Base-by-base conservation (phyloP, 495 filamentous ascomycete species). In the Penicillium pulvis region DNA sequence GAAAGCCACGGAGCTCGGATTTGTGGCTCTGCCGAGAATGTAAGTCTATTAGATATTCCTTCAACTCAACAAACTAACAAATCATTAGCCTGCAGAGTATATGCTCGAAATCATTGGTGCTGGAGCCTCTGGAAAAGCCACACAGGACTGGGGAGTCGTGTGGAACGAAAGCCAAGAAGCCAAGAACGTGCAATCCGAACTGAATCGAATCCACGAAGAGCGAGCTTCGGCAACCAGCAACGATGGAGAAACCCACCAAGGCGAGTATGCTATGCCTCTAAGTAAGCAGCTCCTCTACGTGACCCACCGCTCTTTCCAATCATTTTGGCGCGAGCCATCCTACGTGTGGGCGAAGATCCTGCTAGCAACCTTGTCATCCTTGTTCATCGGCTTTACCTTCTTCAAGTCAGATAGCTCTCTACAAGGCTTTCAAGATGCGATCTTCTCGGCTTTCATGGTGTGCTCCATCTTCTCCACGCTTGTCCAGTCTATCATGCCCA, bases 71-170 rank as follows among this genome's bases (percentile, higher is more conserved):
- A 10, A n/a, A 1, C 36, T 44, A 43, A 44, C 4, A 42, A 30
- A 26, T 23, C 2, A 39, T 17, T 23, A 53, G 51, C 90, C 91
- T 17, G 92, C 92, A 26, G 92, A 96, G 68, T 92, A 87, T 85
- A 94, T 95, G 88, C 75, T 94, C 16, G 90, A 92, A 60, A 86
- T 89, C 47, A 92, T 90, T 51, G 90, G 90, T 47, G 90, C 90
- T 20, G 90, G 90, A 0, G 90, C 91, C 4, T 88, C 88, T 30
- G 82, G 81, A 10, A 61, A 76, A 43, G 86, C 82, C 33, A 44
- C 44, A n/a, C 80, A 87, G 26, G 83, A 87, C 69, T 93, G 91
- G 91, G 78, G 81, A 62, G 57, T 86, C 44, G 73, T 83, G 11
- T 93, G 90, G 92, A 80, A 83, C 30, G 75, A 86, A 26, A 88